A percentile compares a stretch with the other conserved stretches of the same genome.
These are phyloP conservation scores for Clarireedia sp. DNA, from an alignment of 2,329 filamentous ascomycete species.

Conservation along the genomic window DNA sequence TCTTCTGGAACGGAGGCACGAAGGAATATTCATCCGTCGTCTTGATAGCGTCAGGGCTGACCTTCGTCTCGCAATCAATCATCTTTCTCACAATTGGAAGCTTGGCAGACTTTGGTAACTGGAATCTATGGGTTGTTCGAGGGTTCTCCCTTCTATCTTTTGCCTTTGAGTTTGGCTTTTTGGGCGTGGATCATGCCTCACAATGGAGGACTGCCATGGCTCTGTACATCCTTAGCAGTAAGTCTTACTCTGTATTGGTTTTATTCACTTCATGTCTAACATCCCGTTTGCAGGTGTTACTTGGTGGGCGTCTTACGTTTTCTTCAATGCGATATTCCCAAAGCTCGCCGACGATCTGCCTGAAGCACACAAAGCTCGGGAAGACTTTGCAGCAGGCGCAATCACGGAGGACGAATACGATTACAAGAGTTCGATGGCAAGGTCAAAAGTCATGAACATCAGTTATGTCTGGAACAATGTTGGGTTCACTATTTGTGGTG, in stretches of 20 bases:
- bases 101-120: conserved; percentile 28
- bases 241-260: conserved; percentile 1
- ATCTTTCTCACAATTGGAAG: conserved; percentile 25
- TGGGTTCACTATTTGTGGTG: conserved; percentile 24
- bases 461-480: conserved; percentile 27
- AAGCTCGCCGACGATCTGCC: conserved; percentile 27
- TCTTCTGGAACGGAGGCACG: conserved; percentile 26
- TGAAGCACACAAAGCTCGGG: conserved; percentile 21
- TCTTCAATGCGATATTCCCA: conserved; percentile 29
- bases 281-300: conserved; percentile 18
- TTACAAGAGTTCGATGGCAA: conserved; percentile 23
- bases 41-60: conserved; percentile 26
- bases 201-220: conserved; percentile 28
- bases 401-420: conserved; percentile 24
- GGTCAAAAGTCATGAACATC: conserved; percentile 29
- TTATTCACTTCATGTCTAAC: background rate
- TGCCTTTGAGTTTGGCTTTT: conserved; percentile 28
- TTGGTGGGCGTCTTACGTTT: conserved; percentile 29
- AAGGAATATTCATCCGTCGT: conserved; percentile 26
- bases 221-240: conserved; percentile 28
- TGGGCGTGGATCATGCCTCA: conserved; percentile 20
- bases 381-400: conserved; percentile 17
- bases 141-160: conserved; percentile 24
- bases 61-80: conserved; percentile 24
- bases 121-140: conserved; percentile 29